A percentile compares a stretch with the other conserved stretches of the same genome.
These are phyloP conservation scores for Thraustochytrium striatum DNA, from an alignment of 352 stramenopile genomes.

Conservation along the genomic window DNA sequence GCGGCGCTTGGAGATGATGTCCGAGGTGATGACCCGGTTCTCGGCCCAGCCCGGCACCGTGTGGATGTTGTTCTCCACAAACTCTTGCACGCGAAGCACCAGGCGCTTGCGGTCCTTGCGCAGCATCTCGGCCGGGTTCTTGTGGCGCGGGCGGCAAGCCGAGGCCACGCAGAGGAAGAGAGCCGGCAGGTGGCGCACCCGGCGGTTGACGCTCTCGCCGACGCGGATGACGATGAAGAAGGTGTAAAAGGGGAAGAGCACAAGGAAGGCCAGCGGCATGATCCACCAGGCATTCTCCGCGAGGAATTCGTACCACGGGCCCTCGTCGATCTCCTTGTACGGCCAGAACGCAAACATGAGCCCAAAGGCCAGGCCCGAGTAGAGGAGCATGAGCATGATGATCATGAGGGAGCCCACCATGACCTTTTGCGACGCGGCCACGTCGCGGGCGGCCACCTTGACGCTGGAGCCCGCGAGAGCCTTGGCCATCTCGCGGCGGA, in stretches of 20 bases:
- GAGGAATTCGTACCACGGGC: slow-evolving; percentile 18
- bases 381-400: slow-evolving; percentile 74
- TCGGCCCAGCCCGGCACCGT: slow-evolving; percentile 8
- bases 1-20: not conserved
- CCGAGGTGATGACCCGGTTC: slow-evolving; percentile 22
- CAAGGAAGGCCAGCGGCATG: slow-evolving; percentile 28
- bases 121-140: slow-evolving; percentile 35
- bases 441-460: slow-evolving; percentile 79
- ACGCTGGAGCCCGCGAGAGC: slow-evolving; percentile 74
- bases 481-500: slow-evolving; percentile 79
- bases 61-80: slow-evolving; percentile 35
- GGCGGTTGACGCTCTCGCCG: not conserved
- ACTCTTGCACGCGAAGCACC: slow-evolving; percentile 18
- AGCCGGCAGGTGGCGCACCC: not conserved
- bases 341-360: slow-evolving; percentile 68
- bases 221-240: slow-evolving; percentile 18
- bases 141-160: not conserved
- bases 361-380: slow-evolving; percentile 70
- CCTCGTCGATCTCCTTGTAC: slow-evolving; percentile 10
- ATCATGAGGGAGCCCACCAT: slow-evolving; percentile 82
- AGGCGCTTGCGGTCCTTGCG: slow-evolving; percentile 46
- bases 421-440: slow-evolving; percentile 87
- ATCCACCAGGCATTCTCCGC: slow-evolving; percentile 19
- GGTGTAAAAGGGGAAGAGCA: slow-evolving; percentile 34
- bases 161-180: not conserved